A percentile compares a stretch with the other conserved stretches of the same genome.
phyloP scores from a whole-genome alignment of 2,329 filamentous ascomycete species.

The Zalaria sp. region DNA sequence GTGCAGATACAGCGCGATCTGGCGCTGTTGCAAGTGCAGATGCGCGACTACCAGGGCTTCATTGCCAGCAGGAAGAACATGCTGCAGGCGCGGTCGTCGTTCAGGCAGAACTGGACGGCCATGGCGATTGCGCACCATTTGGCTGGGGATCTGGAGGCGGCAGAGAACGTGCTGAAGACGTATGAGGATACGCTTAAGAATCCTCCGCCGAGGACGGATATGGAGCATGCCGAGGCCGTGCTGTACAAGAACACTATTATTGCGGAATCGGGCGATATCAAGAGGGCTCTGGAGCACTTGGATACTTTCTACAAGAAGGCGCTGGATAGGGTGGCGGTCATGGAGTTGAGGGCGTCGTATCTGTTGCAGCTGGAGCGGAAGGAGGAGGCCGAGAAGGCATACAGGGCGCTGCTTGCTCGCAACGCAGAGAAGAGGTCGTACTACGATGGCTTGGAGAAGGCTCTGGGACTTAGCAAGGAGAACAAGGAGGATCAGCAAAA shows the following conservation, averaged over 20 bases:
- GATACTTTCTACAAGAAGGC: constrained; percentile 63
- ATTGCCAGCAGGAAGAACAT: constrained; percentile 79
- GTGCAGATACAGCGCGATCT: constrained; percentile 88
- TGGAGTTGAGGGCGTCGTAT: constrained; percentile 80
- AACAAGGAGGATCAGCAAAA: constrained; percentile 54
- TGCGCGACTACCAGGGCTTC: constrained; percentile 90
- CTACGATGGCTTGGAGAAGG: constrained; percentile 62
- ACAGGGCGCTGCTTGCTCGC: constrained; percentile 65
- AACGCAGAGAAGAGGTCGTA: constrained; percentile 82
- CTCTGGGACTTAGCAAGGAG: constrained; percentile 46
- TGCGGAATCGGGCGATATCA: constrained; percentile 70
- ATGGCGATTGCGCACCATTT: constrained; percentile 87
- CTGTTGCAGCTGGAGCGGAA: constrained; percentile 62
- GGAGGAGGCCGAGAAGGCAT: constrained; percentile 69
- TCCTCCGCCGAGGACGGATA: constrained; percentile 60
- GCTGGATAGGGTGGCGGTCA: constrained; percentile 68
- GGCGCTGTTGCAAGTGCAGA: constrained; percentile 86
- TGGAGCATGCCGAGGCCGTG: constrained; percentile 86
- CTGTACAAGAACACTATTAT: constrained; percentile 95
- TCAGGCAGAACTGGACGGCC: constrained; percentile 95
- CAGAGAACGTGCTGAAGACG: constrained; percentile 78
- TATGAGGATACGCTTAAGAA: constrained; percentile 89
- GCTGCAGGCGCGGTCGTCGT: constrained; percentile 66
- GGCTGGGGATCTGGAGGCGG: constrained; percentile 68
- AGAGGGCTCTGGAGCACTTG: constrained; percentile 76